Evolutionary conservation across 2,329 filamentous ascomycete genomes (phyloP), one percentile per base, ranked within the genome.

Genomic region (Bertia moriformis): DNA sequence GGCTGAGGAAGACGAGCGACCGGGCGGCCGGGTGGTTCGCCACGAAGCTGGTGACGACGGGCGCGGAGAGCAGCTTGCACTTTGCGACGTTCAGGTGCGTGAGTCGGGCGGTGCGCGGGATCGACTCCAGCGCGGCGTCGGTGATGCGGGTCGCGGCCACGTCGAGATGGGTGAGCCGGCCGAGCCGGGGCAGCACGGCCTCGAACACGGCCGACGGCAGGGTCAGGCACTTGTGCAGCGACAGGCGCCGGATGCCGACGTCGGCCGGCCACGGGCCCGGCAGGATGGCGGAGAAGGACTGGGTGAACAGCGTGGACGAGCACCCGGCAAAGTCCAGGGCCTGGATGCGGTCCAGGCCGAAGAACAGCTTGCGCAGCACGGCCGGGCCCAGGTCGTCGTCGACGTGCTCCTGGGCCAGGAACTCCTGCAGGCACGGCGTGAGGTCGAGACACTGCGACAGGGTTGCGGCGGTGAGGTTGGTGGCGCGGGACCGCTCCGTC

Each of bases 81-180:
- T 83, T 84, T 45, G 80, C 75, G 37, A 91, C 61, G 51, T 86
- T 88, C 40, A 91, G 62, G 52, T 91, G 84, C 1, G 80, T 87
- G 45, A 89, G 69, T 44, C 65, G 66, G 12, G 84, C 83, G 4
- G 78, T 78, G n/a, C 65, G 52, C 1, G 83, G 82, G 45, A 89
- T 83, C 15, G 73, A 74, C 47, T 71, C 62, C 14, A 91, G 65
- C 3, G 83, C 83, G 17, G 66, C 62, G 54, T 86, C 73, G 20
- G 78, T 87, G 48, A 91, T 74, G 46, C 79, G 73, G 1, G 83
- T 88, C 47, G 83, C 81, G 7, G 80, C 74, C n/a, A 88, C 67
- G 51, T 91, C 84, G 29, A 91, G 70, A 52, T 88, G 83, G 1
- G 83, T 88, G 40, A 87, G 61, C 40, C 70, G 65, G 18, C 64